Percentiles rank a stretch among this genome's conserved stretches.
These are phyloP conservation scores for Monascus purpureus DNA, from an alignment of 495 filamentous ascomycete genomes.

Conservation along the genomic window DNA sequence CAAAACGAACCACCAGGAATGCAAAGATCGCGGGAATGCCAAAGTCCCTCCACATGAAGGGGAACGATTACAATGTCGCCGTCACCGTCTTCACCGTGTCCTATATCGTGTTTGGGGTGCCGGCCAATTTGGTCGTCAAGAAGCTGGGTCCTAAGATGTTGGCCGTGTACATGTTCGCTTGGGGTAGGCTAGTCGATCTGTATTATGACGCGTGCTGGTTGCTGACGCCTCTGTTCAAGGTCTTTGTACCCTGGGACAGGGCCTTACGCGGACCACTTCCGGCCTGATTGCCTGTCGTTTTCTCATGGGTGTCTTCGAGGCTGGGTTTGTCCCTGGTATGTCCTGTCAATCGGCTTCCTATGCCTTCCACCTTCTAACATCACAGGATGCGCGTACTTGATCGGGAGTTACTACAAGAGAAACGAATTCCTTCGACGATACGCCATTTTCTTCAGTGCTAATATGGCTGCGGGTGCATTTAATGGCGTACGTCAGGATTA, in stretches of 20 bases:
- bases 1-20: slow-evolving; percentile 19
- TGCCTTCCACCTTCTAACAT: neutral
- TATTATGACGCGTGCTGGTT: too few relatives aligned
- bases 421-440: slow-evolving; percentile 43
- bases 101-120: slow-evolving; percentile 46
- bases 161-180: slow-evolving; percentile 32
- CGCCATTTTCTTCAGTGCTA: slow-evolving; percentile 40
- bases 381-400: slow-evolving; percentile 26
- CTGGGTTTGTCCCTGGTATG: slow-evolving; percentile 37
- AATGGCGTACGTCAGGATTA: slow-evolving; percentile 24
- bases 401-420: slow-evolving; percentile 44
- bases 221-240: too few relatives aligned
- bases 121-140: slow-evolving; percentile 48
- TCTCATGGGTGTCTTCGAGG: slow-evolving; percentile 38
- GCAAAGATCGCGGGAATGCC: slow-evolving; percentile 39
- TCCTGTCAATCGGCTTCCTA: neutral
- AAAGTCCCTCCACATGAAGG: slow-evolving; percentile 30
- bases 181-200: slow-evolving; percentile 19
- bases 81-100: slow-evolving; percentile 43
- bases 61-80: slow-evolving; percentile 38
- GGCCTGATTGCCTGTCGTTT: slow-evolving; percentile 37
- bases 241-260: slow-evolving; percentile 36
- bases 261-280: slow-evolving; percentile 31
- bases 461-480: slow-evolving; percentile 42
- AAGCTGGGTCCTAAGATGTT: slow-evolving; percentile 42